phyloP scores from a whole-genome alignment of 2,329 filamentous ascomycete genomes.

The Aspergillus sp. region DNA sequence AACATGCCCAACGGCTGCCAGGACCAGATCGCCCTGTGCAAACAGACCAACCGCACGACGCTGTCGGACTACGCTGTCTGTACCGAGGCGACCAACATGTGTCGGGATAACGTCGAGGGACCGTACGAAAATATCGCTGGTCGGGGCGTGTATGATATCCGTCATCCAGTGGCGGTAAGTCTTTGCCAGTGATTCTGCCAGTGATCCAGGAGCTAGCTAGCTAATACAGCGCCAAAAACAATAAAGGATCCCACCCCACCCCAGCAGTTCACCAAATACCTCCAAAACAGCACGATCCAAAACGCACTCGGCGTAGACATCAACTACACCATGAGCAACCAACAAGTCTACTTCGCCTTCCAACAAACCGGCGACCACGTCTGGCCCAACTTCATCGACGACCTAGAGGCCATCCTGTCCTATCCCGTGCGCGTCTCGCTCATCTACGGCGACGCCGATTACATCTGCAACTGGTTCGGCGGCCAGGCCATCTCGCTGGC shows the following conservation, averaged over 20 bases:
- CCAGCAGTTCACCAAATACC: conserved; percentile 57
- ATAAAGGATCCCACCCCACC: conserved; percentile 48
- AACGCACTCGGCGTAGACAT: conserved; percentile 54
- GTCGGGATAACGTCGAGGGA: conserved; percentile 49
- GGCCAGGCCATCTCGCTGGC: conserved; percentile 63
- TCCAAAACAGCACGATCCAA: conserved; percentile 53
- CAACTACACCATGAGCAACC: conserved; percentile 47
- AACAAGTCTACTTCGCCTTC: conserved; percentile 41
- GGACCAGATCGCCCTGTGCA: conserved; percentile 60
- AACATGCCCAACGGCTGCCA: conserved; percentile 54
- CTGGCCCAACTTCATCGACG: conserved; percentile 52
- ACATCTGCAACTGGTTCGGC: conserved; percentile 55
- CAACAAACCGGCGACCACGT: conserved; percentile 53
- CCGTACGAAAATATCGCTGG: conserved; percentile 49
- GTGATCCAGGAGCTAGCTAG: no score
- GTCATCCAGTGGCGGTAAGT: conserved; percentile 39
- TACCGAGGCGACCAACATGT: conserved; percentile 47
- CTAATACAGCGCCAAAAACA: conserved; percentile 1
- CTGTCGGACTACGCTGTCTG: conserved; percentile 45
- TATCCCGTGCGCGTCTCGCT: conserved; percentile 61
- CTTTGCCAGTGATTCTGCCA: neutral
- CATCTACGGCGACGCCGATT: conserved; percentile 58
- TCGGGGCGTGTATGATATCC: conserved; percentile 55
- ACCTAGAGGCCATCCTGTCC: conserved; percentile 53
- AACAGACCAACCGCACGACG: conserved; percentile 51